Base-by-base conservation (phyloP, 345 rosid genomes). In the Streptanthus diversifolius region DNA sequence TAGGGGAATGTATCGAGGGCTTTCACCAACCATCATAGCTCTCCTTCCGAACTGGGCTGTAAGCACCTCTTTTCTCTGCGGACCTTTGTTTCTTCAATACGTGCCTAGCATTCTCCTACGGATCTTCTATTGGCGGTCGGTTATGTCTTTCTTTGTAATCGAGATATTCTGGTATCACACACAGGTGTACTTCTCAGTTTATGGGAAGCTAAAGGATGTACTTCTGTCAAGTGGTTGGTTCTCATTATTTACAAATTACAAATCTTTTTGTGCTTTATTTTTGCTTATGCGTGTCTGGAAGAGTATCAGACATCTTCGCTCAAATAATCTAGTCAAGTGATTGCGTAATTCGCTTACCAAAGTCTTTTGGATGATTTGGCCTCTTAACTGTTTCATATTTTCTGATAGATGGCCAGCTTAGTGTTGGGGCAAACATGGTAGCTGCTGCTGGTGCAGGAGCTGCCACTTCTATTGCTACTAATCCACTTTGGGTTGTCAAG, bases 401-500 rank as follows among this genome's bases (percentile, higher is more conserved):
- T 12, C 19, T 63, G 21, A 36, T 65, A 91, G 99, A 80, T 63
- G 82, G 83, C 57, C 60, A 81, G 66, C 93, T 95, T 48, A 70
- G 89, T 37, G 33, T 89, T 37, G 86, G 99, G 14, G 83, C 85
- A 77, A 88, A 91, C 75, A 82, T 95, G 88, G 56, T 92, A 72
- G 98, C 96, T 66, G 99, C 99, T 70, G 95, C 93, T 21, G 88
- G 96, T 15, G 98, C 99, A 55, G 99, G 99, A 70, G 96, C 88
- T 75, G 88, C 97, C 65, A 95, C 99, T 27, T 81, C 97, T 66
- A 77, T 87, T 66, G 79, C 83, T 49, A 95, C 99, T 27, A 95
- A 91, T 77, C 99, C 99, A 43, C 80, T 95, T 65, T 95, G 99
- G 99, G 99, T 91, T 82, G 99, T 95, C 72, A 91, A 95, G 85